Conservation (phyloP, 2,329 filamentous ascomycete genomes). For the Talaromyces atroroseus region DNA sequence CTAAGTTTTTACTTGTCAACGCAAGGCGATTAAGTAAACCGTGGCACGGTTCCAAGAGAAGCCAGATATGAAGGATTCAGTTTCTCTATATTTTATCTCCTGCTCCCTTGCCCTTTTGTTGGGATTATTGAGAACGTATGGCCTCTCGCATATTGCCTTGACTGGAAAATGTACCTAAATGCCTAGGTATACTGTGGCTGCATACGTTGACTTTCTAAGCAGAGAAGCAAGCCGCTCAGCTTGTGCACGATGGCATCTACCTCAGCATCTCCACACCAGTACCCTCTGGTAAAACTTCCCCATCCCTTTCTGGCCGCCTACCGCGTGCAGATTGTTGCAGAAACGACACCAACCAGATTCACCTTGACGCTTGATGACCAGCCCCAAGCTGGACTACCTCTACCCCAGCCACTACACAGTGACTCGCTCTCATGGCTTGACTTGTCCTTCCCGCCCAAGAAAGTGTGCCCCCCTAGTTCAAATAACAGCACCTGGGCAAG, state of each 20-base stretch:
- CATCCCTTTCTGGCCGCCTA: conserved; percentile 45
- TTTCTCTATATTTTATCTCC: no score
- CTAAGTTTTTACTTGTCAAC: neutral
- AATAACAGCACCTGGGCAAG: conserved; percentile 38
- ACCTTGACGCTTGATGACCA: conserved; percentile 32
- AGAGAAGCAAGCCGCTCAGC: neutral
- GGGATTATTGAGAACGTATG: no score
- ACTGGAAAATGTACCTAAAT: no score
- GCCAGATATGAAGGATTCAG: no score
- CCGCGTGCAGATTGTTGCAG: conserved; percentile 27
- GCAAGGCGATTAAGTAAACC: no score
- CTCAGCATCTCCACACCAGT: conserved; percentile 14
- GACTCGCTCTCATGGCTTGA: conserved; percentile 35
- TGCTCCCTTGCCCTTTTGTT: no score
- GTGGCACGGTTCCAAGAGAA: neutral
- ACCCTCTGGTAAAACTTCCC: conserved; percentile 41
- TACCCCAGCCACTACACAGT: conserved; percentile 36
- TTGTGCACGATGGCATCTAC: neutral
- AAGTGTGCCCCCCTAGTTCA: conserved; percentile 18
- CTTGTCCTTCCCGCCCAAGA: conserved; percentile 19
- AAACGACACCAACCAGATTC: conserved; percentile 23
- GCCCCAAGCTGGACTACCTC: conserved; percentile 25
- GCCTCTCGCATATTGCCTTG: no score
- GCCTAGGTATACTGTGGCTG: no score
- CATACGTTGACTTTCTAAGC: no score